Conservation (phyloP, 1,284 basidiomycete species). For the Limonomyces culmigenus region DNA sequence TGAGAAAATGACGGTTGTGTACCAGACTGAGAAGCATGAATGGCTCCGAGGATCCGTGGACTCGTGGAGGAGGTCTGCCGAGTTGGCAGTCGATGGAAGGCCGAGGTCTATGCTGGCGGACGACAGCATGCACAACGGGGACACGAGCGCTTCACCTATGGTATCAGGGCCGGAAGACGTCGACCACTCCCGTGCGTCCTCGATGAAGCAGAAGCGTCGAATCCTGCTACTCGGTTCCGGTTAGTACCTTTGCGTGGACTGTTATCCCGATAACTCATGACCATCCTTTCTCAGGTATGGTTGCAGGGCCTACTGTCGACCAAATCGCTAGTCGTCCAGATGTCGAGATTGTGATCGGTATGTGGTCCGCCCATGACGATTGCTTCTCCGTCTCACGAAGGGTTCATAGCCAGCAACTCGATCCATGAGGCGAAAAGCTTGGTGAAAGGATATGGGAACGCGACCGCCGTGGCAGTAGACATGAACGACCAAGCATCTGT, state of each 20-base stretch:
- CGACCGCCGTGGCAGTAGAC: conserved; percentile 44
- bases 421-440: conserved; percentile 42
- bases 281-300: conserved; percentile 59
- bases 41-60: conserved; percentile 44
- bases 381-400: conserved; percentile 2
- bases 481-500: conserved; percentile 37
- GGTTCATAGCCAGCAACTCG: conserved; percentile 52
- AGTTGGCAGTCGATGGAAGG: no score
- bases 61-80: no score
- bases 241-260: background rate
- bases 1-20: no score
- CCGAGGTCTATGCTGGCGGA: no score
- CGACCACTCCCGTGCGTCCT: no score
- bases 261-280: background rate
- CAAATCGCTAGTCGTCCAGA: conserved; percentile 45
- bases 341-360: conserved; percentile 60
- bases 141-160: no score
- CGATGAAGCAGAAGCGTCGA: conserved; percentile 57
- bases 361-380: conserved; percentile 11
- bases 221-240: conserved; percentile 60
- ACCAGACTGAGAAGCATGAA: conserved; percentile 23
- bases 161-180: no score
- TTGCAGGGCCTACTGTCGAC: conserved; percentile 71
- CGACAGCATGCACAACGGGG: no score
- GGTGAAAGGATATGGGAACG: conserved; percentile 33